Conservation (phyloP, 768 basidiomycete species). For the Stropharia rugosoannulata region DNA sequence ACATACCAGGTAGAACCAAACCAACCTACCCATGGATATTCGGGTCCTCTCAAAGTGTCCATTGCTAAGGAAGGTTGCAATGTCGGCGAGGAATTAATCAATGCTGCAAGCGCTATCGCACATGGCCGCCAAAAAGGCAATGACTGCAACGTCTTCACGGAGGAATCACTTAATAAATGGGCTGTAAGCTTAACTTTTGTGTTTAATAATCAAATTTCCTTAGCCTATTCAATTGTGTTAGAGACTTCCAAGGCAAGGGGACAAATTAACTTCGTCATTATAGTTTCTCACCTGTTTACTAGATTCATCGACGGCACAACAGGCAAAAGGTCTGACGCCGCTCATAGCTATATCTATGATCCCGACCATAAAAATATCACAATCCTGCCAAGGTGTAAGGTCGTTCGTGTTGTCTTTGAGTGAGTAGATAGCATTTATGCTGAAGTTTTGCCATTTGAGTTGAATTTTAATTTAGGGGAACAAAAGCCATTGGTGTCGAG, state of each 20-base stretch:
- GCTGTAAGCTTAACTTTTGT: slow-evolving; percentile 7
- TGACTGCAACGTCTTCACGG: slow-evolving; percentile 46
- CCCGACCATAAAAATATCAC: slow-evolving; percentile 38
- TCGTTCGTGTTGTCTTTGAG: slow-evolving; percentile 49
- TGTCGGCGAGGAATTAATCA: slow-evolving; percentile 45
- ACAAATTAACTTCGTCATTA: too few relatives aligned
- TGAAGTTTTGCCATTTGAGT: too few relatives aligned
- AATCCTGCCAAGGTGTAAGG: slow-evolving; percentile 35
- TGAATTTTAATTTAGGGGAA: slow-evolving; percentile 24
- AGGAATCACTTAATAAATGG: slow-evolving; percentile 28
- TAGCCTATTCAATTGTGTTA: not conserved
- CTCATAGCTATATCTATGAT: slow-evolving; percentile 51
- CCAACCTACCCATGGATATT: slow-evolving; percentile 42
- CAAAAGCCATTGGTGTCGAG: slow-evolving; percentile 49
- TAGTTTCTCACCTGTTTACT: not conserved
- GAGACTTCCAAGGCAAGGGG: slow-evolving; percentile 9
- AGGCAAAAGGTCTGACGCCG: slow-evolving; percentile 55
- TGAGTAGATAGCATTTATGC: slow-evolving; percentile 16
- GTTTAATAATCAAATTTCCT: too few relatives aligned
- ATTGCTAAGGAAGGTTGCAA: slow-evolving; percentile 36
- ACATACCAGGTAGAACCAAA: slow-evolving; percentile 13
- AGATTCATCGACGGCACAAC: slow-evolving; percentile 50
- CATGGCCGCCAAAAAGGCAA: slow-evolving; percentile 39
- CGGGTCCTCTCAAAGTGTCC: slow-evolving; percentile 52
- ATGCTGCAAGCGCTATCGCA: slow-evolving; percentile 46